Evolutionary conservation across 441 rosid species (phyloP).

Genomic region (Monsonia emarginata): DNA sequence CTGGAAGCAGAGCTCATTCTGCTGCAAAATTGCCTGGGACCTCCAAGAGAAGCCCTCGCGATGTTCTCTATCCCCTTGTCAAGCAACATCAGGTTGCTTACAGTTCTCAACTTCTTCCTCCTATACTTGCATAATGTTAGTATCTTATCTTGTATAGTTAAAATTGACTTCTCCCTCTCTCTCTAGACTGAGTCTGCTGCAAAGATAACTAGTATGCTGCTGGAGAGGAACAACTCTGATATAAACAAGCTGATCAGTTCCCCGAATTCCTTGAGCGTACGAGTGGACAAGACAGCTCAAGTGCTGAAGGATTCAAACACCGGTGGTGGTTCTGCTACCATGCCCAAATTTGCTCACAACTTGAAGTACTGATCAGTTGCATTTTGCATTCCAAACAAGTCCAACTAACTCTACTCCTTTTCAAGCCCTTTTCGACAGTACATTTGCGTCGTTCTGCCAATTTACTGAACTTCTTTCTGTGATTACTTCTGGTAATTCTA

Average conservation of each 20-base stretch:
- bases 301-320: slow-evolving; percentile 18
- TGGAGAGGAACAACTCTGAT: slow-evolving; percentile 20
- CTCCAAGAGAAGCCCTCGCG: slow-evolving; percentile 7
- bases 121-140: background rate
- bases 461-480: background rate
- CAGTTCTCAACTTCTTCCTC: background rate
- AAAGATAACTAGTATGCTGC: slow-evolving; percentile 15
- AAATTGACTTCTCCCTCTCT: background rate
- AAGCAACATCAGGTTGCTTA: slow-evolving; percentile 16
- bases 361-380: slow-evolving; percentile 10
- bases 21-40: slow-evolving; percentile 7
- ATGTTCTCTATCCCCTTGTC: slow-evolving; percentile 14
- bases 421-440: background rate
- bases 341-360: slow-evolving; percentile 17
- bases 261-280: slow-evolving; percentile 16
- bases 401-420: background rate
- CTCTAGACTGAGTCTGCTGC: slow-evolving; percentile 20
- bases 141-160: slow-evolving; percentile 6
- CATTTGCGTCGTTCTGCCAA: background rate
- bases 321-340: slow-evolving; percentile 3
- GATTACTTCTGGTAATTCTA: background rate
- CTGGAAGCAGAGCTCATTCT: background rate
- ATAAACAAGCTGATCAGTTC: slow-evolving; percentile 11
- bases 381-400: slow-evolving; percentile 10
- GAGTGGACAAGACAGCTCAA: slow-evolving; percentile 15